phyloP scores from a whole-genome alignment of 139 green algal species.

The Chlamydomonas asymmetrica region DNA sequence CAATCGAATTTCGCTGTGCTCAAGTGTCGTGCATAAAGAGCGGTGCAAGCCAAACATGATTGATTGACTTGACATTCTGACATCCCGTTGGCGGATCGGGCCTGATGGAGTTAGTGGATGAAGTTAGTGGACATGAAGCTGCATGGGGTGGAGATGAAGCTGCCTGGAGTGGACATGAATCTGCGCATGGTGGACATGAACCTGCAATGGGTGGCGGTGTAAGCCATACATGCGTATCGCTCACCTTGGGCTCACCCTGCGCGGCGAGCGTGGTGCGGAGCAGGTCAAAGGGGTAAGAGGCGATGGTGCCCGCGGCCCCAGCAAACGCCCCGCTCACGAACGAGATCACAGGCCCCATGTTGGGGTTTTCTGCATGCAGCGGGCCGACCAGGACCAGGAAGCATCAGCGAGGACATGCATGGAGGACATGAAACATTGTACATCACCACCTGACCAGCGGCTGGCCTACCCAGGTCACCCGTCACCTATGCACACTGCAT shows the following conservation, averaged over 20 bases:
- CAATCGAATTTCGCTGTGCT: no score
- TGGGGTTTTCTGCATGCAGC: slow-evolving; percentile 12
- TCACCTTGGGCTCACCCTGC: slow-evolving; percentile 90
- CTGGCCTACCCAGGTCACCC: neutral
- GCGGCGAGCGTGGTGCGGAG: slow-evolving; percentile 94
- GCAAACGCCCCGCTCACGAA: slow-evolving; percentile 86
- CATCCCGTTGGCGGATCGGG: no score
- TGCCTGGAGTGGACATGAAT: no score
- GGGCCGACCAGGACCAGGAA: neutral
- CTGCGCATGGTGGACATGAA: no score
- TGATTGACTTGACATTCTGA: no score
- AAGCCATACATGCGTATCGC: no score
- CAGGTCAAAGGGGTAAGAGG: slow-evolving; percentile 98
- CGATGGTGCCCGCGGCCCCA: slow-evolving; percentile 86
- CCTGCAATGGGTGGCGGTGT: no score
- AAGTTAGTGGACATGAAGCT: no score
- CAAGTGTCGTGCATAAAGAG: no score
- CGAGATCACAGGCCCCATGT: slow-evolving; percentile 53
- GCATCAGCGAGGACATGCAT: neutral
- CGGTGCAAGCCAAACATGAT: no score
- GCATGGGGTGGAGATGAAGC: no score
- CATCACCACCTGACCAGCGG: neutral
- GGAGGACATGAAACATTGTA: neutral
- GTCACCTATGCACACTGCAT: neutral
- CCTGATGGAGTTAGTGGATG: no score